A percentile compares a stretch with the other conserved stretches of the same genome.
Evolutionary conservation across 495 filamentous ascomycete genomes (phyloP).

Genomic region (Neurospora africana): DNA sequence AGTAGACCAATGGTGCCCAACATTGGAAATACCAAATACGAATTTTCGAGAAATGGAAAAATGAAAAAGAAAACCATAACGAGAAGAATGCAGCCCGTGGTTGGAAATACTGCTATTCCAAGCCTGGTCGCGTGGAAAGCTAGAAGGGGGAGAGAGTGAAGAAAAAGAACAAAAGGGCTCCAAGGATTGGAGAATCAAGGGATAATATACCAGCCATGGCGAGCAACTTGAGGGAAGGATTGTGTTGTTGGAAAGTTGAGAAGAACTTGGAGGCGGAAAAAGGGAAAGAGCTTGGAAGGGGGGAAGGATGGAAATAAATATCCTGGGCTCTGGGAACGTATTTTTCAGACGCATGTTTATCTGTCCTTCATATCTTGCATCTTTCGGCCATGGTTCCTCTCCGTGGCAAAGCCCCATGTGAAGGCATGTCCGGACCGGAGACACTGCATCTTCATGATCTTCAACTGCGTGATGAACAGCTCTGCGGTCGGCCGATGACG

Average conservation of each 20-base stretch:
- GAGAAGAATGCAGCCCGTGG: too few relatives aligned
- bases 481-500: background rate
- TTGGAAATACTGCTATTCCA: too few relatives aligned
- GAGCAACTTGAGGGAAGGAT: background rate
- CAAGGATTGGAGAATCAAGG: too few relatives aligned
- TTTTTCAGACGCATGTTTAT: background rate
- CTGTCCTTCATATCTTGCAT: background rate
- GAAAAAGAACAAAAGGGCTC: too few relatives aligned
- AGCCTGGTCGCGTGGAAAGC: too few relatives aligned
- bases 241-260: background rate
- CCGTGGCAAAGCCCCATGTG: background rate
- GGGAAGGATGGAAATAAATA: background rate
- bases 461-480: background rate
- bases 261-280: background rate
- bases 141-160: too few relatives aligned
- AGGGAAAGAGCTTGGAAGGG: background rate
- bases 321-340: background rate
- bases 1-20: too few relatives aligned
- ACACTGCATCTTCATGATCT: background rate
- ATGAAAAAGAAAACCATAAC: too few relatives aligned
- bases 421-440: background rate
- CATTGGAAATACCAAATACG: too few relatives aligned
- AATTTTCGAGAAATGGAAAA: too few relatives aligned
- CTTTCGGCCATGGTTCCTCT: background rate
- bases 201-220: too few relatives aligned